Base-by-base conservation (phyloP, 179 eudicot genomes). In the Amaranthus tricolor region DNA sequence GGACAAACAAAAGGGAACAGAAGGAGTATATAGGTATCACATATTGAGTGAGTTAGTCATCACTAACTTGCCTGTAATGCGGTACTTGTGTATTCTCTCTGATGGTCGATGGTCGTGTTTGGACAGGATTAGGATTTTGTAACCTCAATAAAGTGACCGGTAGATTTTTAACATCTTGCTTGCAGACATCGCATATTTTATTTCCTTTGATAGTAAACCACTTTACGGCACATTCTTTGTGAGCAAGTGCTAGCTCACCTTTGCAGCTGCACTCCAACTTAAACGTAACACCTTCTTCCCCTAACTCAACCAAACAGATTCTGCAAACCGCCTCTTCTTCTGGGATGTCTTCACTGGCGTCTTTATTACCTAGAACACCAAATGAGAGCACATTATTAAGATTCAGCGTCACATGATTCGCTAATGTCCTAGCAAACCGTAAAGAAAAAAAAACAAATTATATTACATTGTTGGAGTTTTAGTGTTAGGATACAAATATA, bases 241-340 rank as follows among this genome's bases (percentile, higher is more conserved):
- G 84, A 58, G 84, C 81, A 57, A 81, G 84, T 12, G 84, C 84
- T 57, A 81, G 84, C 47, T 81, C 84, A 58, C 84, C 84, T 81
- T 81, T 81, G 81, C 84, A 81, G 67, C 84, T 77, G 55, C 84
- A 81, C 71, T 81, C 84, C 70, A 81, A 58, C 76, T 89, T 87
- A 31, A 93, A 83, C 55, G 90, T 87, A 73, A 86, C 91, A 61
- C 97, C 94, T 54, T 84, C 95, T 85, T 88, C 96, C 49, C 88
- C 83, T 78, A 92, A 85, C 72, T 93, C 98, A 47, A 90, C 83
- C 6, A 92, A 87, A 85, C 98, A 94, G 56, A 94, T 94, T 80
- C 97, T 86, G 74, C 98, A 94, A 73, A 94, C 96, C 21, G 97
- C 97, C 82, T 94, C 98, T 82, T 92, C 98, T 84, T 94, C 97